phyloP scores from a whole-genome alignment of 2,329 filamentous ascomycete genomes.

The Penicillium fuscoglaucum region DNA sequence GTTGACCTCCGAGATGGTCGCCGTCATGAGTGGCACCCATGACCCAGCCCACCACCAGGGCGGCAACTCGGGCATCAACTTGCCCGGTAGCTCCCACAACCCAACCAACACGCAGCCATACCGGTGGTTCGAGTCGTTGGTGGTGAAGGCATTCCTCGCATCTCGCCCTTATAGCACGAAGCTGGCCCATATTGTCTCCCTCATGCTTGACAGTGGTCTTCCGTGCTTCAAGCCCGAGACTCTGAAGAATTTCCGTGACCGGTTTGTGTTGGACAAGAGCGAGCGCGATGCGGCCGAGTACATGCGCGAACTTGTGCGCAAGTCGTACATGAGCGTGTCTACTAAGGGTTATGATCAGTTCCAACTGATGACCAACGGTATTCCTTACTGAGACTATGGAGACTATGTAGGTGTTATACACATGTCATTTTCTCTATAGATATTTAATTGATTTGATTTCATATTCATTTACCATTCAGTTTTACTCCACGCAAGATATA shows the following conservation, averaged over 20 bases:
- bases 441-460: background rate
- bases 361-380: slow-evolving; percentile 94
- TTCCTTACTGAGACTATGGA: slow-evolving; percentile 67
- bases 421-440: background rate
- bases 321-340: slow-evolving; percentile 85
- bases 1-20: slow-evolving; percentile 93
- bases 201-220: slow-evolving; percentile 95
- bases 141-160: slow-evolving; percentile 91
- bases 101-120: slow-evolving; percentile 78
- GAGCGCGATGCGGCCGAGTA: slow-evolving; percentile 94
- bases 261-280: slow-evolving; percentile 88
- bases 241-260: slow-evolving; percentile 84
- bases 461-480: background rate
- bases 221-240: slow-evolving; percentile 98
- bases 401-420: background rate
- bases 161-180: slow-evolving; percentile 83
- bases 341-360: slow-evolving; percentile 98
- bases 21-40: slow-evolving; percentile 87
- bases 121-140: slow-evolving; percentile 94
- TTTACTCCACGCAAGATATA: no score
- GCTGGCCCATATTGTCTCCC: slow-evolving; percentile 80
- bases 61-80: slow-evolving; percentile 28
- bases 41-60: slow-evolving; percentile 30
- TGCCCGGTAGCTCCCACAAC: slow-evolving; percentile 38
- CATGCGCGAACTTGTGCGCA: slow-evolving; percentile 84